phyloP scores from a whole-genome alignment of 305 asterid genomes.

The Solanum chacoense region DNA sequence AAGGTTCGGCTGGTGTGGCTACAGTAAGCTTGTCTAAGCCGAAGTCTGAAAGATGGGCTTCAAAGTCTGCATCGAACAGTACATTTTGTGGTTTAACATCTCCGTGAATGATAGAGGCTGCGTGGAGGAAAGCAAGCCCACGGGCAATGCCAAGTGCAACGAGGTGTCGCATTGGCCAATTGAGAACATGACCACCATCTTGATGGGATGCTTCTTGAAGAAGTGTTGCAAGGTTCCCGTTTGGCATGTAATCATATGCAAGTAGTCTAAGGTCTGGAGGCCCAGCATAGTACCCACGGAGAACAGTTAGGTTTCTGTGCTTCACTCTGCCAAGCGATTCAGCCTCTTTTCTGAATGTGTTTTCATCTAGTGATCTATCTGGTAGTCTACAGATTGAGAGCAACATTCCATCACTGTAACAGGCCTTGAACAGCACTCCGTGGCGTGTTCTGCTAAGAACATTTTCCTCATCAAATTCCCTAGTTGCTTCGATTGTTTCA shows the following conservation, averaged over 20 bases:
- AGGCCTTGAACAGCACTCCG: constrained; percentile 57
- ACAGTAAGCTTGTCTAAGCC: constrained; percentile 44
- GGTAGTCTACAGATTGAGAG: constrained; percentile 49
- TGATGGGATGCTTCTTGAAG: constrained; percentile 79
- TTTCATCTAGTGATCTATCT: constrained; percentile 29
- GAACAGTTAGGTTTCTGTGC: constrained; percentile 59
- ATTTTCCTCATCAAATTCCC: constrained; percentile 62
- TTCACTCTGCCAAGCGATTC: constrained; percentile 51
- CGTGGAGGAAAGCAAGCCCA: constrained; percentile 50
- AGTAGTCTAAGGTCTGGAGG: constrained; percentile 47
- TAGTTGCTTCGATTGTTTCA: constrained; percentile 55
- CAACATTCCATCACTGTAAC: constrained; percentile 59
- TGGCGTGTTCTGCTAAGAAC: constrained; percentile 45
- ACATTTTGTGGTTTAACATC: constrained; percentile 59
- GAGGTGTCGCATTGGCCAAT: constrained; percentile 79
- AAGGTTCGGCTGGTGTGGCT: constrained; percentile 27
- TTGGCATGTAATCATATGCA: constrained; percentile 67
- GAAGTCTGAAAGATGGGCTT: constrained; percentile 59
- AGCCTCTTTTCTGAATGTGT: constrained; percentile 51
- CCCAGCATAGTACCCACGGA: constrained; percentile 57
- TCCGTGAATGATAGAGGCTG: constrained; percentile 39
- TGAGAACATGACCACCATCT: constrained; percentile 57
- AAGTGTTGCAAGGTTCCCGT: constrained; percentile 52
- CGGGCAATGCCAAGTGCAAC: constrained; percentile 66
- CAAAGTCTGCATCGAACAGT: constrained; percentile 65